Evolutionary conservation across 345 rosid species (phyloP).

Genomic region (Adansonia digitata): DNA sequence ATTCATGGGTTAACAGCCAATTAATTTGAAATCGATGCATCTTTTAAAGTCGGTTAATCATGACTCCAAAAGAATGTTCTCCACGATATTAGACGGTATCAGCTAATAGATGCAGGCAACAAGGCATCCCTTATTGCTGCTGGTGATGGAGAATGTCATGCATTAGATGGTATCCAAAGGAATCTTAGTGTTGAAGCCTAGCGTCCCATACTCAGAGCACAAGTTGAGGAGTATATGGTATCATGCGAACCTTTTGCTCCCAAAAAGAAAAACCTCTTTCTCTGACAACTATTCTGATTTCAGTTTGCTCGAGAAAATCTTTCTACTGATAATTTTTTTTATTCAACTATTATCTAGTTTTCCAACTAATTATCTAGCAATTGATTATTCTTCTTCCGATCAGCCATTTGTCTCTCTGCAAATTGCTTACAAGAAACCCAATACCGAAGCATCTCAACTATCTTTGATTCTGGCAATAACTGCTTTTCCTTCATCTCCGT

Average conservation of each 20-base stretch:
- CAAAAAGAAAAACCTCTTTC: conserved; percentile 60
- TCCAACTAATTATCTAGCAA: conserved; percentile 7
- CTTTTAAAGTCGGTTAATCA: conserved; percentile 9
- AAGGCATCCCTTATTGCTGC: background rate
- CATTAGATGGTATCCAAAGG: too few species aligned
- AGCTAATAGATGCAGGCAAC: background rate
- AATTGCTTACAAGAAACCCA: conserved; percentile 57
- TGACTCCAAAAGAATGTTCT: conserved; percentile 14
- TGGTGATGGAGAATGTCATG: conserved; percentile 8
- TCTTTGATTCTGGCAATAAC: conserved; percentile 54
- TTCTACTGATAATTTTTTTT: conserved; percentile 28
- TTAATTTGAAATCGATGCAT: background rate
- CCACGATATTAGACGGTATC: background rate
- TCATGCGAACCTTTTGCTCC: conserved; percentile 37
- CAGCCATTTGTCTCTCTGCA: conserved; percentile 29
- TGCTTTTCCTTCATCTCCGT: too few species aligned
- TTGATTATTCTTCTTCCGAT: conserved; percentile 18
- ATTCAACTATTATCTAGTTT: conserved; percentile 17
- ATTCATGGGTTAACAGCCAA: background rate
- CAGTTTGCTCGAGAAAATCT: conserved; percentile 51
- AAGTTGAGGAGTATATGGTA: background rate
- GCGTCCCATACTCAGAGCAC: conserved; percentile 8
- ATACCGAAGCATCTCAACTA: conserved; percentile 59
- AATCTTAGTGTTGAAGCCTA: too few species aligned
- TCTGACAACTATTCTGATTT: conserved; percentile 58